Percentiles rank a stretch among this genome's conserved stretches.
Evolutionary conservation across 1,284 basidiomycete genomes (phyloP).

Genomic region (Singerocomus inundabilis): DNA sequence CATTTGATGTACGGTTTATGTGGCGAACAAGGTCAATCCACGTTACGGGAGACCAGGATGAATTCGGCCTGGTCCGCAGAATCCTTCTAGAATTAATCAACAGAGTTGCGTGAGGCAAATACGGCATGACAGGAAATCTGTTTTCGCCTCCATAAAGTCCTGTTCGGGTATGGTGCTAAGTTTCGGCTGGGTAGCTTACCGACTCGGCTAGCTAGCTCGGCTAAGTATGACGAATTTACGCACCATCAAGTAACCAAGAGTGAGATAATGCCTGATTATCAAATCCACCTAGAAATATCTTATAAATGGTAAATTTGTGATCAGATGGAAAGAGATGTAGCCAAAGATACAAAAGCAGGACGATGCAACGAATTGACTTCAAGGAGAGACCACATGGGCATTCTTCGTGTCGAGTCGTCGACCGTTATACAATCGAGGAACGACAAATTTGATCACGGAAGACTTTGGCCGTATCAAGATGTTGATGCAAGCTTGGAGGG

Average conservation of each 20-base stretch:
- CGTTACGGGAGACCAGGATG: no score
- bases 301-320: background rate
- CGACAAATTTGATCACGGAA: background rate
- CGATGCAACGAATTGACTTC: background rate
- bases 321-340: slow-evolving; percentile 2
- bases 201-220: no score
- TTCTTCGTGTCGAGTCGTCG: background rate
- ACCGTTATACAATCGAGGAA: background rate
- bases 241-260: no score
- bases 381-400: background rate
- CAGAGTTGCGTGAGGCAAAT: no score
- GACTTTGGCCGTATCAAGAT: background rate
- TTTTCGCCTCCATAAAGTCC: no score
- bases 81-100: no score
- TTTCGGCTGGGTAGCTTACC: no score
- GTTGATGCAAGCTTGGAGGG: background rate
- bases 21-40: slow-evolving; percentile 3
- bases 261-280: background rate
- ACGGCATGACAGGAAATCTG: no score
- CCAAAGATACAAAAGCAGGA: background rate
- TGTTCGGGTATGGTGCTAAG: no score
- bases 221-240: no score
- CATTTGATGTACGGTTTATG: slow-evolving; percentile 18
- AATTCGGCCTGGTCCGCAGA: no score
- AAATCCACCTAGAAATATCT: background rate